Evolutionary conservation across 306 rosid genomes (phyloP).

Genomic region (Citrullus mucosospermus): DNA sequence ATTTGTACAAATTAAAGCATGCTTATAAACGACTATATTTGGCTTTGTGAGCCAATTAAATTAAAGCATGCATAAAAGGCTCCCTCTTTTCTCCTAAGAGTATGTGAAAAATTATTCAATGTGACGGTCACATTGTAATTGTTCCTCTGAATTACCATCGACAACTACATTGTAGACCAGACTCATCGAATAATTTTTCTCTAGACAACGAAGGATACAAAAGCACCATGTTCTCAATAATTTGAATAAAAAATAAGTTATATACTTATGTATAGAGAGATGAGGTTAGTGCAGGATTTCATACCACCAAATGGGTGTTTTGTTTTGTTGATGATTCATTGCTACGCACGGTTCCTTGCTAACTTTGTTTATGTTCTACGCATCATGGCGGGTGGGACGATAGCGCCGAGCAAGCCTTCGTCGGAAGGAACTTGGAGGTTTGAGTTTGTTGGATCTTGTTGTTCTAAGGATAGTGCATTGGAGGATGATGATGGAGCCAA

Average conservation of each 20-base stretch:
- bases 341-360: too few relatives aligned
- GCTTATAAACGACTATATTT: background rate
- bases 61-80: background rate
- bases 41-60: background rate
- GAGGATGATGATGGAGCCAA: slow-evolving; percentile 10
- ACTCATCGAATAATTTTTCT: background rate
- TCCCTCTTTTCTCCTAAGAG: background rate
- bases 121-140: background rate
- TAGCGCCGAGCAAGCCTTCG: slow-evolving; percentile 83
- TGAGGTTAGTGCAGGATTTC: background rate
- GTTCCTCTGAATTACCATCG: too few relatives aligned
- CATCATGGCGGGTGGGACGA: slow-evolving; percentile 64
- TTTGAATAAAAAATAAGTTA: background rate
- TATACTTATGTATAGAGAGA: background rate
- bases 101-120: background rate
- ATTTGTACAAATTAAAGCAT: slow-evolving; percentile 1
- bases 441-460: background rate
- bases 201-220: background rate
- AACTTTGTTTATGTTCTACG: slow-evolving; percentile 18
- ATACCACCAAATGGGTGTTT: background rate
- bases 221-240: background rate
- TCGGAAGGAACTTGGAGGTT: slow-evolving; percentile 18
- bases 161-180: too few relatives aligned
- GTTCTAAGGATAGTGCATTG: slow-evolving; percentile 1
- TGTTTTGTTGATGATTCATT: too few relatives aligned